Conservation (phyloP, 1,284 basidiomycete genomes). For the Marasmius fiardii region DNA sequence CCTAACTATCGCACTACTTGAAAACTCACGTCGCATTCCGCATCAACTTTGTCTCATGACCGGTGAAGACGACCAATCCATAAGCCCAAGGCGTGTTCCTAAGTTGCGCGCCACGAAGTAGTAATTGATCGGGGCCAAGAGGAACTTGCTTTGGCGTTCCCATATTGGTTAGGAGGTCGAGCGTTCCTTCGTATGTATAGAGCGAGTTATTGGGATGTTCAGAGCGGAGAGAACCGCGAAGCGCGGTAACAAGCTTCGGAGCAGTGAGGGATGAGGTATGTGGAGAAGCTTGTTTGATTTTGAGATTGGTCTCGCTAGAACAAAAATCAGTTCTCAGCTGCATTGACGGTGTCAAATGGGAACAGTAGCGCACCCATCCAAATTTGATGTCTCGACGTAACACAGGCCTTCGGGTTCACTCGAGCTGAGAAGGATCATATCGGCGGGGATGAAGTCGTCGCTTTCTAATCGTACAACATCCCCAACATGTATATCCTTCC, state of each 20-base stretch:
- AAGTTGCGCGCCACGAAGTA: conserved; percentile 93
- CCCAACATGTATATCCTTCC: conserved; percentile 89
- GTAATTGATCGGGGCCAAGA: conserved; percentile 91
- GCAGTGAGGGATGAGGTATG: conserved; percentile 79
- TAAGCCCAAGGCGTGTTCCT: conserved; percentile 98
- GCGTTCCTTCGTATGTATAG: conserved; percentile 90
- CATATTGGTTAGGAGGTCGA: conserved; percentile 61
- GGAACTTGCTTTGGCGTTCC: conserved; percentile 80
- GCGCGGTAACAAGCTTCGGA: conserved; percentile 68
- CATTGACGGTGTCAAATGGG: conserved; percentile 2
- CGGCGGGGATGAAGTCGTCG: conserved; percentile 96
- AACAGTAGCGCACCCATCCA: conserved; percentile 75
- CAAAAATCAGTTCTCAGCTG: background rate
- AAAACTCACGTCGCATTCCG: conserved; percentile 85
- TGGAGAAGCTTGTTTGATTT: conserved; percentile 95
- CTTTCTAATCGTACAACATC: conserved; percentile 90
- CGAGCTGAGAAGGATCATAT: conserved; percentile 84
- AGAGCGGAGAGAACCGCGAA: conserved; percentile 84
- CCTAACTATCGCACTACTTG: background rate
- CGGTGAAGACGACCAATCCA: conserved; percentile 92
- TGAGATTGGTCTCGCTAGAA: conserved; percentile 91
- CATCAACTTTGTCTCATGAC: conserved; percentile 99
- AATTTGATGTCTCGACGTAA: conserved; percentile 96
- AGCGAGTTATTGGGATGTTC: conserved; percentile 98
- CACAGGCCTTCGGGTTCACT: conserved; percentile 97